phyloP scores from a whole-genome alignment of 2,329 filamentous ascomycete species.

The Botrytis pseudocinerea region DNA sequence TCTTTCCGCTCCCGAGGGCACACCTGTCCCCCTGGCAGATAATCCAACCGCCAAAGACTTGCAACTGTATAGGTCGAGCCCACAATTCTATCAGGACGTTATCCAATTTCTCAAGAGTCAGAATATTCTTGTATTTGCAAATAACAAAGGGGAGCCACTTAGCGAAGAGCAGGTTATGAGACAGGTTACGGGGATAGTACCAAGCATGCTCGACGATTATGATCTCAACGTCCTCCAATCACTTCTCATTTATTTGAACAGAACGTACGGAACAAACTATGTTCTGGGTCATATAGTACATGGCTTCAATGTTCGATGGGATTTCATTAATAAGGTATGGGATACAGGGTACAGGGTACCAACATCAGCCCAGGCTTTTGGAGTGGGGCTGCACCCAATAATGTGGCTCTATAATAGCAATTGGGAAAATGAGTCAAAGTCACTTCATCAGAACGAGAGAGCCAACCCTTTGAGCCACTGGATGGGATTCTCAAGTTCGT shows the following conservation, averaged over 20 bases:
- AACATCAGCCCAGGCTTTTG: too few relatives aligned
- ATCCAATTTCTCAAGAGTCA: neutral
- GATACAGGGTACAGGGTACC: too few relatives aligned
- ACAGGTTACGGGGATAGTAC: neutral
- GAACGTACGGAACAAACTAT: neutral
- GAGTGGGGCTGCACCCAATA: too few relatives aligned
- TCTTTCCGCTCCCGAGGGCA: neutral
- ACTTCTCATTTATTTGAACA: neutral
- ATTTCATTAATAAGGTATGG: neutral
- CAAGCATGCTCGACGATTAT: neutral
- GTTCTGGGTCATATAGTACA: neutral
- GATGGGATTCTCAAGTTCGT: constrained; percentile 14
- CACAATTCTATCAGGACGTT: neutral
- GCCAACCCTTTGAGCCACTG: neutral
- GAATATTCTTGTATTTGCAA: neutral
- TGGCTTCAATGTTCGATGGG: neutral
- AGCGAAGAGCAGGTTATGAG: neutral
- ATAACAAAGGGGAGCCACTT: accelerated
- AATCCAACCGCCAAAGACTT: neutral
- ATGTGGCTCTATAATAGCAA: constrained; percentile 3
- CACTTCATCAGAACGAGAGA: neutral
- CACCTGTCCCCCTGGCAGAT: neutral
- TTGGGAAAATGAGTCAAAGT: neutral
- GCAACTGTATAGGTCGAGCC: neutral
- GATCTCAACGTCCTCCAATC: neutral